A percentile compares a stretch with the other conserved stretches of the same genome.
These are phyloP conservation scores for Candida oleophila DNA, from an alignment of 805 yeast species.

Conservation along the genomic window DNA sequence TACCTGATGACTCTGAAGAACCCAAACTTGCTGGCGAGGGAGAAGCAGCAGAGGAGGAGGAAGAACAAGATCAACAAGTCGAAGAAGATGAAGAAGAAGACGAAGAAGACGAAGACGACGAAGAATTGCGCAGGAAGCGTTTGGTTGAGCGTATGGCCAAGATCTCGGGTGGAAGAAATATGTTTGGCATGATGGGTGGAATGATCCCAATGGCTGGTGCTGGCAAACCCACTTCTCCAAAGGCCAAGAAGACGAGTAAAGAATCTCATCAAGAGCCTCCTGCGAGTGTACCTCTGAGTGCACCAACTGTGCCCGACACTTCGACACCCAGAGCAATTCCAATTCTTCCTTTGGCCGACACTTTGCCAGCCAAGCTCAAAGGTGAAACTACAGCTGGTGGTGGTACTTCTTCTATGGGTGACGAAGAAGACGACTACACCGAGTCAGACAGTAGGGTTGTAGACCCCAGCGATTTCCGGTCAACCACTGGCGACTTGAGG, in stretches of 20 bases:
- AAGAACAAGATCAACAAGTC: conserved; percentile 39
- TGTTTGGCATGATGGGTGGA: conserved; percentile 72
- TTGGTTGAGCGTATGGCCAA: conserved; percentile 95
- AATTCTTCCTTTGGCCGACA: conserved; percentile 49
- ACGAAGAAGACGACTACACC: conserved; percentile 21
- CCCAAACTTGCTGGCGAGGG: too few species aligned
- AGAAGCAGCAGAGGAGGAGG: conserved; percentile 10
- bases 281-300: conserved; percentile 3
- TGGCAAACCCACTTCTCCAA: conserved; percentile 7
- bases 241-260: conserved; percentile 17
- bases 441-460: conserved; percentile 15
- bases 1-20: too few species aligned
- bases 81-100: conserved; percentile 52
- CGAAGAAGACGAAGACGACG: conserved; percentile 67
- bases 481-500: background rate
- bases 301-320: conserved; percentile 9
- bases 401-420: conserved; percentile 16
- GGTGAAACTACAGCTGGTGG: conserved; percentile 6
- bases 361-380: conserved; percentile 17
- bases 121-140: conserved; percentile 71
- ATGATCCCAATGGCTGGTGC: conserved; percentile 30
- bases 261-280: conserved; percentile 19
- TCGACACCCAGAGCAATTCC: conserved; percentile 38
- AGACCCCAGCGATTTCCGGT: conserved; percentile 1
- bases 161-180: conserved; percentile 80